phyloP scores from a whole-genome alignment of 208 protist species.

The Wallacemonas sp. region DNA sequence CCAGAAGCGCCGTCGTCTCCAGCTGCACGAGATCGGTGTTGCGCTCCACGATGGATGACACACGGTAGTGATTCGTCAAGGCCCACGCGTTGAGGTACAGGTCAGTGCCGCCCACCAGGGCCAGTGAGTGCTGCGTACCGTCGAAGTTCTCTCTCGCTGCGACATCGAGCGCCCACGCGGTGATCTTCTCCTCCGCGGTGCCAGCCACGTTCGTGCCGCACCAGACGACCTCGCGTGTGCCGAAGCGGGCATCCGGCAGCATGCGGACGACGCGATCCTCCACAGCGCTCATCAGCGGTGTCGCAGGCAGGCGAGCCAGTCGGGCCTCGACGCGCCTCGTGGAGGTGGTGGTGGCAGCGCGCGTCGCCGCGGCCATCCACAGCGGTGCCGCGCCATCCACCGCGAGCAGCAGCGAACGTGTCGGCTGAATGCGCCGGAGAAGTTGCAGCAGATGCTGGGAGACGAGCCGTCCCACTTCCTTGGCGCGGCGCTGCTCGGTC shows the following conservation, averaged over 20 bases:
- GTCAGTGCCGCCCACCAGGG: conserved; percentile 63
- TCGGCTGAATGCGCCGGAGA: conserved; percentile 53
- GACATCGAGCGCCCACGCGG: conserved; percentile 85
- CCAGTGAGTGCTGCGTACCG: conserved; percentile 61
- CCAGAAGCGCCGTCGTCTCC: conserved; percentile 48
- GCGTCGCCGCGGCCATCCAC: conserved; percentile 42
- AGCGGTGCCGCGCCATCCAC: conserved; percentile 74
- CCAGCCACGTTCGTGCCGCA: conserved; percentile 63
- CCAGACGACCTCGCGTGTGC: conserved; percentile 65
- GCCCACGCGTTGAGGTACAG: conserved; percentile 70
- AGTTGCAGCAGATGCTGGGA: conserved; percentile 63
- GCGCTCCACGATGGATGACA: conserved; percentile 51
- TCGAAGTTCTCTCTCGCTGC: conserved; percentile 57
- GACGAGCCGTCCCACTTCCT: conserved; percentile 65
- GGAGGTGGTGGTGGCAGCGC: conserved; percentile 9
- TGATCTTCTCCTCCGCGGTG: conserved; percentile 78
- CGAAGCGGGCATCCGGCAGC: conserved; percentile 52
- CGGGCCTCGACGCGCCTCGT: conserved; percentile 52
- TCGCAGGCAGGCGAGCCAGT: conserved; percentile 60
- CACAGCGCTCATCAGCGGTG: conserved; percentile 59
- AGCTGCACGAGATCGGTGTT: conserved; percentile 57
- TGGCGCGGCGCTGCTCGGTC: conserved; percentile 57
- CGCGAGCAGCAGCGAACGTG: conserved; percentile 52
- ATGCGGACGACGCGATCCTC: conserved; percentile 76
- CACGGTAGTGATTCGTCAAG: conserved; percentile 71